Percentiles rank a stretch among this genome's conserved stretches.
Evolutionary conservation across 768 basidiomycete genomes (phyloP).

Genomic region (Pulveroboletus sp.): DNA sequence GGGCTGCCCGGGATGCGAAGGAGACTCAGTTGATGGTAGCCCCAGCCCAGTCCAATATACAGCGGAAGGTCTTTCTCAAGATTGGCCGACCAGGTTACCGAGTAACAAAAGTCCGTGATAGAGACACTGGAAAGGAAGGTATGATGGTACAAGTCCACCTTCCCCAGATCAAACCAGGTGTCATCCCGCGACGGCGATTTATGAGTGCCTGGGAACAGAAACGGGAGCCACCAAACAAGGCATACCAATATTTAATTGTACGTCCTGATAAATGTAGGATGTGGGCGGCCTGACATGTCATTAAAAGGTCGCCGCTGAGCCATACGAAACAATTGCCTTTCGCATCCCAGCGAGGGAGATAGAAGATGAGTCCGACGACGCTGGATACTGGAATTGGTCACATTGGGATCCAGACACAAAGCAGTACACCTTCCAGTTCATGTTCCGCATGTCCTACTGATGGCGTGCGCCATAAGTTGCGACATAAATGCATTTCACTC

Average conservation of each 20-base stretch:
- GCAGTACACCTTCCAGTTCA: slow-evolving; percentile 96
- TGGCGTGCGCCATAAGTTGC: slow-evolving; percentile 6
- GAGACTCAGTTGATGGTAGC: slow-evolving; percentile 89
- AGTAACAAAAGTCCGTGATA: slow-evolving; percentile 94
- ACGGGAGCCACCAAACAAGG: slow-evolving; percentile 89
- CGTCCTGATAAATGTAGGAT: slow-evolving; percentile 31
- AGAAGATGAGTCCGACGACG: slow-evolving; percentile 89
- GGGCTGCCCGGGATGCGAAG: slow-evolving; percentile 96
- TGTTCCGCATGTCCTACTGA: slow-evolving; percentile 64
- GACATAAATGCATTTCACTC: background rate
- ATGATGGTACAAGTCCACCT: slow-evolving; percentile 97
- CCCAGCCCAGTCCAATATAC: slow-evolving; percentile 71
- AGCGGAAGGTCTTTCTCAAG: slow-evolving; percentile 93
- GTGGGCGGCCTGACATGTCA: slow-evolving; percentile 26
- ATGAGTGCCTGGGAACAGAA: slow-evolving; percentile 99
- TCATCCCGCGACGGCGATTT: slow-evolving; percentile 81
- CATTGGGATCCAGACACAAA: slow-evolving; percentile 99
- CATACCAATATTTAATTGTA: slow-evolving; percentile 96
- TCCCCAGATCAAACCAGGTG: slow-evolving; percentile 86
- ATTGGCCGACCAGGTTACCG: slow-evolving; percentile 94
- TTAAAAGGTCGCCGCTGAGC: slow-evolving; percentile 91
- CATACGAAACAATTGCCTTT: slow-evolving; percentile 99
- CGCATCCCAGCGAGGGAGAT: slow-evolving; percentile 96
- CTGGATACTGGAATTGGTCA: slow-evolving; percentile 94
- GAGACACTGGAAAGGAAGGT: slow-evolving; percentile 86